Base-by-base conservation (phyloP, 176 grass and related monocot genomes). In the Canna indica region DNA sequence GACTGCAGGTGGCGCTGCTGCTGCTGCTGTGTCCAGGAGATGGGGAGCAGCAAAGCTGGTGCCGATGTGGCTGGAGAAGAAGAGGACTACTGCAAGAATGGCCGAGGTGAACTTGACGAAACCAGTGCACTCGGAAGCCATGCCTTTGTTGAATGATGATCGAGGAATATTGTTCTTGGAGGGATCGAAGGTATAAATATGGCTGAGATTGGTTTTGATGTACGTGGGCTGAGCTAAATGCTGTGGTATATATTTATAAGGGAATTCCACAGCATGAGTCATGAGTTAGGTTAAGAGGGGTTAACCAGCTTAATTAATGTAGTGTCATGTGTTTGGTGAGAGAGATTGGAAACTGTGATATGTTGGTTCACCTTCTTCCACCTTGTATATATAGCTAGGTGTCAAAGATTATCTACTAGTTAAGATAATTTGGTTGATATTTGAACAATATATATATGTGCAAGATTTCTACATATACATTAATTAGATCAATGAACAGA, bases 1-100 rank as follows among this genome's bases (percentile, higher is more conserved):
- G 29, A 70, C 4, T 48, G 22, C 28, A 35, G 81, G 76, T 20
- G 58, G 2, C 22, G 58, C 17, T 0, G 63, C 81, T 4, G 81
- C 26, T 0, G 6, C 66, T 1, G 69, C 56, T 18, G 47, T 35
- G 24, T 78, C 81, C 17, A 39, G 47, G n/a, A 88, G 86, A 67
- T 26, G 59, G 65, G 81, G 86, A 12, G 86, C 75, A 2, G 75
- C 75, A 4, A 74, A n/a, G 52, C 78, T 73, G 6, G 63, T 66
- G 10, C 5, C 35, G n/a, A 15, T 44, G 62, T 2, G 22, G 70
- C 45, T n/a, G 71, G 70, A 27, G 2, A 17, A 25, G 76, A 88
- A 34, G 6, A 80, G 0, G 46, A 57, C 8, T 29, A 47, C 65
- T 28, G 22, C 17, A 57, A 44, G 75, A 62, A 85, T 68, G 38